Percentiles rank a stretch among this genome's conserved stretches.
phyloP scores from a whole-genome alignment of 768 basidiomycete species.

The Strobilomyces dryophilus region DNA sequence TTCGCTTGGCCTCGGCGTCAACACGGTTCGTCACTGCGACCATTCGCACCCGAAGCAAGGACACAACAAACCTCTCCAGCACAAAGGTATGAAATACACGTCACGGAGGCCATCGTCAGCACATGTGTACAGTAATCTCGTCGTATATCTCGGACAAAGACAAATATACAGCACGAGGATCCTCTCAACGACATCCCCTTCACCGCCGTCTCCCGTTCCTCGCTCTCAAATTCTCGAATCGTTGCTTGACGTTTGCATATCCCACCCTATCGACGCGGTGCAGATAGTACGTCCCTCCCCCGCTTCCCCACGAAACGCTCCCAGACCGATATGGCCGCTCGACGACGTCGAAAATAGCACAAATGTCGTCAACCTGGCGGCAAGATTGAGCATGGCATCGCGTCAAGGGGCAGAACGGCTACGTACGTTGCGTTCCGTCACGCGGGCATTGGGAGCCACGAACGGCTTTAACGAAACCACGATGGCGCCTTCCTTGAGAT shows the following conservation, averaged over 20 bases:
- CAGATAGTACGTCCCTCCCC: conserved; percentile 66
- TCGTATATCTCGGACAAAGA: neutral
- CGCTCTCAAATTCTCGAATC: conserved; percentile 49
- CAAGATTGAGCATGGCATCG: neutral
- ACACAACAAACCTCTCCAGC: too few relatives aligned
- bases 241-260: conserved; percentile 55
- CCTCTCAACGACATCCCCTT: neutral
- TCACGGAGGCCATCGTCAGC: too few relatives aligned
- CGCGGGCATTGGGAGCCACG: conserved; percentile 67
- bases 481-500: conserved; percentile 88
- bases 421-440: conserved; percentile 81
- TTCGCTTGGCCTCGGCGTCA: too few relatives aligned
- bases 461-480: conserved; percentile 89
- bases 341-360: conserved; percentile 75
- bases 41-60: too few relatives aligned
- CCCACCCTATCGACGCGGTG: conserved; percentile 74
- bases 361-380: conserved; percentile 67
- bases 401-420: neutral
- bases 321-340: conserved; percentile 66
- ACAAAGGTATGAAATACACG: too few relatives aligned
- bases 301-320: conserved; percentile 78
- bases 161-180: neutral
- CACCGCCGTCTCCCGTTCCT: conserved; percentile 26
- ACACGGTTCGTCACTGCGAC: too few relatives aligned
- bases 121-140: neutral